Conservation (phyloP, 164 flowering plant genomes). For the Stephania yunnanensis region DNA sequence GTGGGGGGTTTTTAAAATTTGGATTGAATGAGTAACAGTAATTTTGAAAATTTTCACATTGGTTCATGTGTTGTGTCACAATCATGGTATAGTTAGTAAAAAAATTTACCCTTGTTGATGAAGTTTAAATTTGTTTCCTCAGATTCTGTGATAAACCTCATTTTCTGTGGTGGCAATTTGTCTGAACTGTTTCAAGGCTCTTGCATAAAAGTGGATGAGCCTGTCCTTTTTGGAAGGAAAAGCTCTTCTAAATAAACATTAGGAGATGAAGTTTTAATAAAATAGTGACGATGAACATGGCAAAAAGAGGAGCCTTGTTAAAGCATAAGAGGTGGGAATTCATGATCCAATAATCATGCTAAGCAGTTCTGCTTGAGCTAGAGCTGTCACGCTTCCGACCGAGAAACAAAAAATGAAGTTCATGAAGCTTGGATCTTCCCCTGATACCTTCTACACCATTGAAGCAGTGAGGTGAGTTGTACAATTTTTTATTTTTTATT, state of each 20-base stretch:
- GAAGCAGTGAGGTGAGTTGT: constrained; percentile 63
- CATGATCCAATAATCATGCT: background rate
- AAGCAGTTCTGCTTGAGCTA: background rate
- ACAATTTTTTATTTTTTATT: background rate
- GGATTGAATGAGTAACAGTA: constrained; percentile 32
- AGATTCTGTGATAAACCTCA: background rate
- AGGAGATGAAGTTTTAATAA: background rate
- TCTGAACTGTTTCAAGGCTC: background rate
- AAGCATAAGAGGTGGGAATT: constrained; percentile 8
- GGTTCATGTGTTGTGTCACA: background rate
- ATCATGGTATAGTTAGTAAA: background rate
- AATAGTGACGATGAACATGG: background rate
- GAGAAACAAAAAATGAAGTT: constrained; percentile 64
- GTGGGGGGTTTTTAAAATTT: constrained; percentile 21
- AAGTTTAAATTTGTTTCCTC: constrained; percentile 2
- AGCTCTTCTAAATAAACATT: background rate
- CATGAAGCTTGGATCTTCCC: constrained; percentile 94
- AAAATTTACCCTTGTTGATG: constrained; percentile 10
- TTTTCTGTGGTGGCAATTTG: background rate
- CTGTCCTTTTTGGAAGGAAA: background rate
- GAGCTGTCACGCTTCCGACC: background rate
- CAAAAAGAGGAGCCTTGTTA: background rate
- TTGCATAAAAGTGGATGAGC: background rate
- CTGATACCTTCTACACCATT: constrained; percentile 79
- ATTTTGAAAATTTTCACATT: constrained; percentile 4